phyloP scores from a whole-genome alignment of 345 rosid genomes.

The Cochlearia excelsa region DNA sequence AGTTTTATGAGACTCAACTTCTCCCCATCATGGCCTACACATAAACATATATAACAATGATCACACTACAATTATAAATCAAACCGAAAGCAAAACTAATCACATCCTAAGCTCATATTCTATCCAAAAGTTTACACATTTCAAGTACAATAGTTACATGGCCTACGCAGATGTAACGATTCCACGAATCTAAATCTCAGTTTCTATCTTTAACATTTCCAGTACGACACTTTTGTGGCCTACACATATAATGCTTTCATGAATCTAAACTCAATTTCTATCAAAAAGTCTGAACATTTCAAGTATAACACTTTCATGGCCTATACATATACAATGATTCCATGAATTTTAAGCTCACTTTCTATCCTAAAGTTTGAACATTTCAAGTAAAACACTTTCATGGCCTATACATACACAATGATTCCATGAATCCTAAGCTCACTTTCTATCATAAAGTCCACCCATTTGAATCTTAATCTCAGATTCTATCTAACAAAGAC shows the following conservation, averaged over 20 bases:
- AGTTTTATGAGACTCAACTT: conserved; percentile 86
- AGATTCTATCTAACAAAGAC: neutral
- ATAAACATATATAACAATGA: neutral
- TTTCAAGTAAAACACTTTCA: neutral
- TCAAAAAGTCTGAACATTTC: neutral
- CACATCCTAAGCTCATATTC: neutral
- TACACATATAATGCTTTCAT: neutral
- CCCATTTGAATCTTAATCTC: neutral
- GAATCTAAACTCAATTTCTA: neutral
- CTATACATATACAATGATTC: conserved; percentile 1
- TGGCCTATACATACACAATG: conserved; percentile 8
- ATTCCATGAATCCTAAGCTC: neutral
- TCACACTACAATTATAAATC: neutral
- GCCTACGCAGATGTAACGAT: conserved; percentile 1
- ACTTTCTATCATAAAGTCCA: neutral
- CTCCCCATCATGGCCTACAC: conserved; percentile 68
- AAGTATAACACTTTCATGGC: neutral
- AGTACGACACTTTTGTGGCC: neutral
- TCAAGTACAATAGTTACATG: neutral
- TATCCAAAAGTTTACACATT: neutral
- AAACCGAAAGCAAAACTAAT: neutral
- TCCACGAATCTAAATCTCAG: neutral
- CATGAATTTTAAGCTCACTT: neutral
- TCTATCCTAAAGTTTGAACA: neutral
- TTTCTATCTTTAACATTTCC: neutral